Conservation (phyloP, 352 stramenopile genomes). For the Thraustotheca clavata region DNA sequence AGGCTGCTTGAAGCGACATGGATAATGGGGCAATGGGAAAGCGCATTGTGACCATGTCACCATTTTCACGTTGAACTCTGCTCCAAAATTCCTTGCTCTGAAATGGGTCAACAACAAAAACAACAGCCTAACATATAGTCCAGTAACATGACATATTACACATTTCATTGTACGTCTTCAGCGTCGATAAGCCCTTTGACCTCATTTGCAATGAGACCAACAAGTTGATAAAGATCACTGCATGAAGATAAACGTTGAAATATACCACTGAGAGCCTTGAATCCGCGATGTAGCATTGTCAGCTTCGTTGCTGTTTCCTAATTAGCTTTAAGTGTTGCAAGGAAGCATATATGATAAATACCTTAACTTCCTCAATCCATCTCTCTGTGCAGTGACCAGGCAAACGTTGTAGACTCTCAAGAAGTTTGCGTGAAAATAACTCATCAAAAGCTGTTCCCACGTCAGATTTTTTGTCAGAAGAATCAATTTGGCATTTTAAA, state of each 20-base stretch:
- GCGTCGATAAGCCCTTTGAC: constrained; percentile 36
- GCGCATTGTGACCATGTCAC: constrained; percentile 32
- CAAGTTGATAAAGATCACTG: constrained; percentile 49
- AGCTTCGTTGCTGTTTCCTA: constrained; percentile 49
- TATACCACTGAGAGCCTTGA: constrained; percentile 44
- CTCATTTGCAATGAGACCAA: constrained; percentile 41
- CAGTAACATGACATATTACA: neutral
- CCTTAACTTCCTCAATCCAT: constrained; percentile 17
- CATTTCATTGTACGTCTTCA: constrained; percentile 29
- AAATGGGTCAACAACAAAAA: constrained; percentile 59
- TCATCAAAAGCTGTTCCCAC: constrained; percentile 11
- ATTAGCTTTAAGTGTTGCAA: constrained; percentile 45
- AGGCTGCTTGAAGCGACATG: neutral
- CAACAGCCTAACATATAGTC: constrained; percentile 25
- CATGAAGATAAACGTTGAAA: constrained; percentile 49
- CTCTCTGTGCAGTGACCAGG: constrained; percentile 37
- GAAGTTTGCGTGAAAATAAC: constrained; percentile 21
- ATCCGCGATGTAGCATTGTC: constrained; percentile 43
- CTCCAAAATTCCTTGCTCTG: constrained; percentile 72
- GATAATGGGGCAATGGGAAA: constrained; percentile 31
- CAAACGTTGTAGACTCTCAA: constrained; percentile 48
- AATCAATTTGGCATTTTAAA: neutral
- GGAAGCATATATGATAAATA: constrained; percentile 20
- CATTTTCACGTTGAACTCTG: constrained; percentile 29
- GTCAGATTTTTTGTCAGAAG: neutral